A percentile compares a stretch with the other conserved stretches of the same genome.
phyloP scores from a whole-genome alignment of 768 basidiomycete genomes.

The Boletus edulis region DNA sequence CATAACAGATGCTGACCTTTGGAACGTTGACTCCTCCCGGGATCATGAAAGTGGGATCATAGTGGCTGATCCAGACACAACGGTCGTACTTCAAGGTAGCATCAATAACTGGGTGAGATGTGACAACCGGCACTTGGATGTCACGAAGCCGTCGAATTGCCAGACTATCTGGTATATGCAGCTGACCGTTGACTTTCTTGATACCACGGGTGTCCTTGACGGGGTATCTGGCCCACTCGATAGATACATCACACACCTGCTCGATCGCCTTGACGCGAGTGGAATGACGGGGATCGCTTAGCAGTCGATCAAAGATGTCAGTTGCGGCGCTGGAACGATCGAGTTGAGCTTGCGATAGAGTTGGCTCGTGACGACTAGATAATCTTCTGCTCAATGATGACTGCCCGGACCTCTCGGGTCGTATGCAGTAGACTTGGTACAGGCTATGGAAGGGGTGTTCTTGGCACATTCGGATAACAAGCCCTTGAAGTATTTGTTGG shows the following conservation, averaged over 20 bases:
- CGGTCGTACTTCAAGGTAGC: constrained; percentile 62
- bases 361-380: constrained; percentile 42
- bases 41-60: constrained; percentile 52
- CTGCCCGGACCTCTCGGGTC: constrained; percentile 33
- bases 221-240: constrained; percentile 70
- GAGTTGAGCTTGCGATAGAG: constrained; percentile 39
- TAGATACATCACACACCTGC: constrained; percentile 57
- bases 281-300: constrained; percentile 37
- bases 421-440: constrained; percentile 84
- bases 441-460: constrained; percentile 95
- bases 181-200: constrained; percentile 26
- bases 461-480: constrained; percentile 72
- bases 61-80: constrained; percentile 68
- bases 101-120: constrained; percentile 67
- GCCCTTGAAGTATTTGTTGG: constrained; percentile 59
- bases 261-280: constrained; percentile 53
- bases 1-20: constrained; percentile 73
- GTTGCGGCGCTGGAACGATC: constrained; percentile 67
- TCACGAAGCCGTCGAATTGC: constrained; percentile 49
- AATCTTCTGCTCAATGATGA: constrained; percentile 36
- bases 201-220: constrained; percentile 38
- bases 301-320: constrained; percentile 56
- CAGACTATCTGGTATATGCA: constrained; percentile 44
- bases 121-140: constrained; percentile 81
- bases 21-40: constrained; percentile 84